Percentiles rank a stretch among this genome's conserved stretches.
Evolutionary conservation across 2,329 filamentous ascomycete genomes (phyloP).

Genomic region (Lachnellula hyalina): DNA sequence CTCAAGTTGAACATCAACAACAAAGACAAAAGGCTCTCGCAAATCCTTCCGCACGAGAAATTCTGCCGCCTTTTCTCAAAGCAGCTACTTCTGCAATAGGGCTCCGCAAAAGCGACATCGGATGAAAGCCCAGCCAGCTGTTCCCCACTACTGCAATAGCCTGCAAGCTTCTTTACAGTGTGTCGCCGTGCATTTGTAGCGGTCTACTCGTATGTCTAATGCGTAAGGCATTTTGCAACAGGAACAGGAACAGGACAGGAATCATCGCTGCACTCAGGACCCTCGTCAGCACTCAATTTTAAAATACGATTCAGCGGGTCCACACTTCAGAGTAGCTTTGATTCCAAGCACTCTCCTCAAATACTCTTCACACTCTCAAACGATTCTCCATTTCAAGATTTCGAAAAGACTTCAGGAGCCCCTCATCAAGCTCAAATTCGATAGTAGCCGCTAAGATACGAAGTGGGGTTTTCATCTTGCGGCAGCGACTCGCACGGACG

Average conservation of each 20-base stretch:
- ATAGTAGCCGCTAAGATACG: not conserved
- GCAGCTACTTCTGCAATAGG: not conserved
- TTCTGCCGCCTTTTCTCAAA: not conserved
- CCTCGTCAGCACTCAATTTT: not conserved
- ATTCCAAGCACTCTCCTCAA: not conserved
- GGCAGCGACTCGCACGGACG: not conserved
- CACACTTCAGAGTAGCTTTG: not conserved
- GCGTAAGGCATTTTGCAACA: too few relatives aligned
- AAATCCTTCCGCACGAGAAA: not conserved
- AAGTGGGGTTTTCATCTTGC: not conserved
- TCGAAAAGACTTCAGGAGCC: not conserved
- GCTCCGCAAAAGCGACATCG: conserved; percentile 4
- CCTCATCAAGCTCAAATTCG: conserved; percentile 2
- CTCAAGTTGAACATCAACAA: not conserved
- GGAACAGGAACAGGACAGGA: not conserved
- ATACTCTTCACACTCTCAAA: not conserved
- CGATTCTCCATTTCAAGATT: not conserved
- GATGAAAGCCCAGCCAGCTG: not conserved
- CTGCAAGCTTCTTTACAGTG: not conserved
- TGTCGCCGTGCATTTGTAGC: not conserved
- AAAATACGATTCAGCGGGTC: not conserved
- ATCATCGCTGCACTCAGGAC: not conserved
- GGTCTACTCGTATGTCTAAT: not conserved
- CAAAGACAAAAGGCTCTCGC: not conserved
- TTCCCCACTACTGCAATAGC: conserved; percentile 7